Evolutionary conservation across 73 alveolate genomes (phyloP).

Genomic region (Uronychia binucleata): DNA sequence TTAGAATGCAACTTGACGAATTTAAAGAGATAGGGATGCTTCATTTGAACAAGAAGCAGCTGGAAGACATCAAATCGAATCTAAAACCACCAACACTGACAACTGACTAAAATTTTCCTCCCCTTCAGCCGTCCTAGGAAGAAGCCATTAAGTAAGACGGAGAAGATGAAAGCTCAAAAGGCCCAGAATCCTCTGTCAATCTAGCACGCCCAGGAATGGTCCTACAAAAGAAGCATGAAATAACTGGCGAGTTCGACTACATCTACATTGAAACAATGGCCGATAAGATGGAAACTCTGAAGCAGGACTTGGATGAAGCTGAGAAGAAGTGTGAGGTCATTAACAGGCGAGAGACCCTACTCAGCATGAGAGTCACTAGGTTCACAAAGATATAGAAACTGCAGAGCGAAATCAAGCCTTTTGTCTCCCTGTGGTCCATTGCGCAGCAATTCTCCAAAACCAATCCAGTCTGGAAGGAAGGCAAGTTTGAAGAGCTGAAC

Average conservation of each 20-base stretch:
- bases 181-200: neutral
- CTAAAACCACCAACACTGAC: no score
- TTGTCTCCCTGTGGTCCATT: slow-evolving; percentile 49
- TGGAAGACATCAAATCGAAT: slow-evolving; percentile 10
- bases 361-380: slow-evolving; percentile 44
- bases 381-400: slow-evolving; percentile 34
- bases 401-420: slow-evolving; percentile 51
- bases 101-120: no score
- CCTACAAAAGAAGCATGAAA: slow-evolving; percentile 5
- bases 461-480: slow-evolving; percentile 58
- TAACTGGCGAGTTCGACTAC: slow-evolving; percentile 25
- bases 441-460: slow-evolving; percentile 42
- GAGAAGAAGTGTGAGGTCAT: slow-evolving; percentile 59
- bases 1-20: slow-evolving; percentile 41
- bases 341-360: slow-evolving; percentile 51
- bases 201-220: neutral
- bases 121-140: no score
- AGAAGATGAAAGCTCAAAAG: neutral
- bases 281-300: slow-evolving; percentile 57
- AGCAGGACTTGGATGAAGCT: slow-evolving; percentile 41
- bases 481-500: slow-evolving; percentile 47
- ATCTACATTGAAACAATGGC: slow-evolving; percentile 35
- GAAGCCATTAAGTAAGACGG: neutral
- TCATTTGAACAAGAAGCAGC: slow-evolving; percentile 7
- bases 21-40: slow-evolving; percentile 54